Evolutionary conservation across 177 flowering plant genomes (phyloP).

Genomic region (Vitis hybrid): DNA sequence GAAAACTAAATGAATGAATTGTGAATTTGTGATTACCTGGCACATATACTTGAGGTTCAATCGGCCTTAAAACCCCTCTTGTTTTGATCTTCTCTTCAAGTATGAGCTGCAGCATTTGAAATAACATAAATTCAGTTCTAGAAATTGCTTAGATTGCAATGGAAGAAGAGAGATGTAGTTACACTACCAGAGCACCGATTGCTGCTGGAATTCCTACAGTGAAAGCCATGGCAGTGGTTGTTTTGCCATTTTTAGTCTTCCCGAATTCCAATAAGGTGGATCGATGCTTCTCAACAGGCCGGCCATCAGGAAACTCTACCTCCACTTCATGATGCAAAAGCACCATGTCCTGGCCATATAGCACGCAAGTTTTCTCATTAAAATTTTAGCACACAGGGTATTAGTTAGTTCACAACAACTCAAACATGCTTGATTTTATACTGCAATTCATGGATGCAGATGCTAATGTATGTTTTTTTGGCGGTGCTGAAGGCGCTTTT

Average conservation of each 20-base stretch:
- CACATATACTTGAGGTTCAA: slow-evolving; percentile 75
- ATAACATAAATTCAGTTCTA: neutral
- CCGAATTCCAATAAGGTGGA: slow-evolving; percentile 88
- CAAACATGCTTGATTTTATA: too few species aligned
- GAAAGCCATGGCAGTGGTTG: slow-evolving; percentile 83
- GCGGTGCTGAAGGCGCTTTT: too few species aligned
- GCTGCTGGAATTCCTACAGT: slow-evolving; percentile 97
- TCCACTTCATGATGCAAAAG: slow-evolving; percentile 90
- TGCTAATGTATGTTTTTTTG: too few species aligned
- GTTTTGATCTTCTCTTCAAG: slow-evolving; percentile 62
- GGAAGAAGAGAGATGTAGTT: neutral
- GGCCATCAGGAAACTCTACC: slow-evolving; percentile 67
- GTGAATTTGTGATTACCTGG: slow-evolving; percentile 52
- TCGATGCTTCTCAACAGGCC: slow-evolving; percentile 49
- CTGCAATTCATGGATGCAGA: too few species aligned
- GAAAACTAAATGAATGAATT: neutral
- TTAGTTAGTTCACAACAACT: too few species aligned
- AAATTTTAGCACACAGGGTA: neutral
- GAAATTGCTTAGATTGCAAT: neutral
- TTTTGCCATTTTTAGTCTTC: slow-evolving; percentile 51
- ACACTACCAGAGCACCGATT: slow-evolving; percentile 82
- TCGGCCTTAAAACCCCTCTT: slow-evolving; percentile 78
- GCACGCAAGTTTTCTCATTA: neutral
- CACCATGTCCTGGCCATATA: slow-evolving; percentile 81
- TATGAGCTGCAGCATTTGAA: slow-evolving; percentile 56